Evolutionary conservation across 108 stramenopile species (phyloP).

Genomic region (Cyclotella choctawhatcheeana): DNA sequence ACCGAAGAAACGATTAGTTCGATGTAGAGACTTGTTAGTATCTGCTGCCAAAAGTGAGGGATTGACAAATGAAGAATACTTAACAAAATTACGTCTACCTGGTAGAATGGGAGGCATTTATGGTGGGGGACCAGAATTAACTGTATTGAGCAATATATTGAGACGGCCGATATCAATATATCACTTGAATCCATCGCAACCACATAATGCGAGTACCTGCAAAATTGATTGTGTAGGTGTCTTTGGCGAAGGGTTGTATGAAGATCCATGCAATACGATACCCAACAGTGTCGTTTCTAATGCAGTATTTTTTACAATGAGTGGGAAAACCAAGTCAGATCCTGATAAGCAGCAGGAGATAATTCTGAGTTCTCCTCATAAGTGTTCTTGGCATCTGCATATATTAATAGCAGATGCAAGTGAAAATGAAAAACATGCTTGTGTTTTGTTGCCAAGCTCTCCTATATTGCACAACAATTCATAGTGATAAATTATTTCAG

Average conservation of each 20-base stretch:
- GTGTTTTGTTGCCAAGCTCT: conserved; percentile 62
- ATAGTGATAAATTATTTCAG: too few species aligned
- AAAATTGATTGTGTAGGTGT: conserved; percentile 62
- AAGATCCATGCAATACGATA: conserved; percentile 60
- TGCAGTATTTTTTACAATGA: conserved; percentile 44
- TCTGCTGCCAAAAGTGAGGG: conserved; percentile 64
- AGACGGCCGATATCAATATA: conserved; percentile 83
- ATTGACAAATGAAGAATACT: conserved; percentile 57
- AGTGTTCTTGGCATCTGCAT: conserved; percentile 69
- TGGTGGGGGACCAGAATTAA: conserved; percentile 82
- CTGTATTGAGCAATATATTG: conserved; percentile 72
- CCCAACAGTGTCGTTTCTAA: conserved; percentile 57
- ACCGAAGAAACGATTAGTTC: conserved; percentile 50
- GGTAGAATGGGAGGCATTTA: conserved; percentile 69
- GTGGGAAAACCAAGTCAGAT: conserved; percentile 7
- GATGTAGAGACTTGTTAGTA: conserved; percentile 48
- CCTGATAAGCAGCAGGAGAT: background rate
- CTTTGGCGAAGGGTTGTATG: conserved; percentile 69
- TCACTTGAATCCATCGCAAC: conserved; percentile 49
- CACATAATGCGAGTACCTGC: conserved; percentile 24
- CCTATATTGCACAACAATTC: conserved; percentile 24
- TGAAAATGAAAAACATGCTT: conserved; percentile 71
- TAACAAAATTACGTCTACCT: conserved; percentile 49
- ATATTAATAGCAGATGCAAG: conserved; percentile 68
- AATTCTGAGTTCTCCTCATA: conserved; percentile 40